Percentiles rank a stretch among this genome's conserved stretches.
Conservation (phyloP, 2,329 filamentous ascomycete species). For the Colletotrichum theobromicola region DNA sequence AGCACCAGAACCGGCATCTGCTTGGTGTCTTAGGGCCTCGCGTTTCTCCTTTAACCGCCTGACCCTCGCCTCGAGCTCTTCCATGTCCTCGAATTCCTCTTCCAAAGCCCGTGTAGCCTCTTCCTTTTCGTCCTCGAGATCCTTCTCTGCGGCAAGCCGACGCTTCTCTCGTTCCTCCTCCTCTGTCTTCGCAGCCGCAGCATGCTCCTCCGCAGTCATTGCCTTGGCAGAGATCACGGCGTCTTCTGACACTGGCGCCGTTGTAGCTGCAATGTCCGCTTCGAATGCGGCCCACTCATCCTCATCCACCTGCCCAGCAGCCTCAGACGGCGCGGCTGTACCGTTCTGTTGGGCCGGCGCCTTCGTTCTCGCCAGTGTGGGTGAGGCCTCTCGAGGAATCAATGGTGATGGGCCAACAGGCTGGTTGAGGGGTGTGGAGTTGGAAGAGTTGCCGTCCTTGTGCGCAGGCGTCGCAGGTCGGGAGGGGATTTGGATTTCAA, state of each 20-base stretch:
- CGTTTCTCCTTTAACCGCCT: conserved; percentile 71
- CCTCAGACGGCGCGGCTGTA: conserved; percentile 17
- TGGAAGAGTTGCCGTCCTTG: conserved; percentile 42
- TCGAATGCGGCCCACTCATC: conserved; percentile 89
- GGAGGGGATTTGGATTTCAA: conserved; percentile 69
- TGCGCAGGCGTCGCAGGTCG: conserved; percentile 64
- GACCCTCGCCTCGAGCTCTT: conserved; percentile 76
- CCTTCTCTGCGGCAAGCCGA: conserved; percentile 59
- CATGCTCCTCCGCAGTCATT: conserved; percentile 67
- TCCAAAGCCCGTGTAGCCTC: conserved; percentile 77
- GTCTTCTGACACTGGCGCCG: conserved; percentile 42
- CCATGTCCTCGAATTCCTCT: conserved; percentile 84
- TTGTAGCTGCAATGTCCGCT: conserved; percentile 70
- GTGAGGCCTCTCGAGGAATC: conserved; percentile 31
- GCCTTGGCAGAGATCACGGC: conserved; percentile 74
- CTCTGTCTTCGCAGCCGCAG: conserved; percentile 55
- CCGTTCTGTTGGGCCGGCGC: conserved; percentile 17
- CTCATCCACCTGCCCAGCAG: conserved; percentile 59
- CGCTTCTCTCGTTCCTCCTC: conserved; percentile 56
- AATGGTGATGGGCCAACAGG: conserved; percentile 39
- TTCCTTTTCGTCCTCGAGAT: conserved; percentile 72
- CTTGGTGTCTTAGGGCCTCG: conserved; percentile 64
- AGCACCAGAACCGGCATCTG: conserved; percentile 30
- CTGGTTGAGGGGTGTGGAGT: conserved; percentile 40
- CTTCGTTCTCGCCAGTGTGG: background rate